phyloP scores from a whole-genome alignment of 2,329 filamentous ascomycete genomes.

The Trichoderma aggressivum region DNA sequence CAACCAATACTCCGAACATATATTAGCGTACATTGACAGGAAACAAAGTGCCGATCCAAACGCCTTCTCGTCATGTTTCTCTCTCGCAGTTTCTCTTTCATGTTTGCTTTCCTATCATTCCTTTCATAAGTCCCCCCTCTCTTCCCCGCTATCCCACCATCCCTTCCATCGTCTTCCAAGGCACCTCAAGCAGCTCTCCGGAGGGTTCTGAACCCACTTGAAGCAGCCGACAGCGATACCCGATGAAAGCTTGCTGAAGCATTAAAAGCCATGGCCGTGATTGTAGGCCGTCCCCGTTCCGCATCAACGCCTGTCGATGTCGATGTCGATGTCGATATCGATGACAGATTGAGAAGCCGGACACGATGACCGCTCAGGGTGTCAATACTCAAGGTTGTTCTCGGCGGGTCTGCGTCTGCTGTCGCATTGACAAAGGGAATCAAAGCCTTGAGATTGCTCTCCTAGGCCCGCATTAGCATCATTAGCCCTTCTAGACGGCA shows the following conservation, averaged over 20 bases:
- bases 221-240: background rate
- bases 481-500: background rate
- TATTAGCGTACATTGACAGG: background rate
- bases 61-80: background rate
- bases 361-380: background rate
- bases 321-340: too few relatives aligned
- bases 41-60: background rate
- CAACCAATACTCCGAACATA: background rate
- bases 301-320: background rate
- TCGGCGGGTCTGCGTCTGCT: background rate
- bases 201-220: slow-evolving; percentile 27
- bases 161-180: background rate
- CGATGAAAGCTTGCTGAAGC: background rate
- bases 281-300: background rate
- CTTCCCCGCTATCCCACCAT: background rate
- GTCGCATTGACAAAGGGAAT: background rate
- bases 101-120: background rate
- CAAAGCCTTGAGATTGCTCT: background rate
- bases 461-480: background rate
- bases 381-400: background rate
- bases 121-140: background rate
- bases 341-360: background rate
- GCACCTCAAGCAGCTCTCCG: slow-evolving; percentile 11
- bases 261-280: background rate
- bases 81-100: background rate